phyloP scores from a whole-genome alignment of 495 filamentous ascomycete species.

The Aspergillus taichungensis region DNA sequence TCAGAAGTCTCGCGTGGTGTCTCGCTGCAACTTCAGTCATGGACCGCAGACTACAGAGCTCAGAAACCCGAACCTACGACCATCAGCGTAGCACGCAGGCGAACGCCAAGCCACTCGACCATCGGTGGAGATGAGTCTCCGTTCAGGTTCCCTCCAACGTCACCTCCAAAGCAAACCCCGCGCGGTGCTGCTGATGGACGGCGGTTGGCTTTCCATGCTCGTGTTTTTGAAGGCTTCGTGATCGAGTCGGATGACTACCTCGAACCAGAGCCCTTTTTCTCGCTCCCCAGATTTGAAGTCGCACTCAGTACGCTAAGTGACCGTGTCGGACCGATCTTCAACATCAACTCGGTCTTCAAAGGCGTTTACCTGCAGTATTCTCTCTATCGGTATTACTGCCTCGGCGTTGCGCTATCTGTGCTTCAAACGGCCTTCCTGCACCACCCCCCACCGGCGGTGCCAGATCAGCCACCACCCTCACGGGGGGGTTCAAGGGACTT shows the following conservation, averaged over 20 bases:
- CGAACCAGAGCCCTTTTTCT: conserved; percentile 79
- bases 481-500: conserved; percentile 1
- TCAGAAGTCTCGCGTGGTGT: conserved; percentile 71
- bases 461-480: conserved; percentile 1
- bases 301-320: conserved; percentile 79
- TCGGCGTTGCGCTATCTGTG: conserved; percentile 70
- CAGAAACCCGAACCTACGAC: conserved; percentile 60
- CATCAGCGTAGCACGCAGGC: conserved; percentile 46
- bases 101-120: conserved; percentile 48
- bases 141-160: conserved; percentile 49
- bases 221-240: conserved; percentile 80
- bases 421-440: conserved; percentile 64
- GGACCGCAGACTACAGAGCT: conserved; percentile 84
- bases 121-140: conserved; percentile 37
- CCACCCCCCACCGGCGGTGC: conserved; percentile 13
- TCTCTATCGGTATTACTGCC: conserved; percentile 86
- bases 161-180: conserved; percentile 50
- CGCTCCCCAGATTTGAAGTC: conserved; percentile 78
- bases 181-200: conserved; percentile 68
- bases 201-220: conserved; percentile 67
- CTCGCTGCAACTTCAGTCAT: conserved; percentile 78
- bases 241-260: conserved; percentile 77
- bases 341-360: conserved; percentile 72
- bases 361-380: conserved; percentile 82
- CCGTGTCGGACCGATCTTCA: conserved; percentile 73